Evolutionary conservation across 805 yeast genomes (phyloP).

Genomic region (Pichia pseudocactophila): DNA sequence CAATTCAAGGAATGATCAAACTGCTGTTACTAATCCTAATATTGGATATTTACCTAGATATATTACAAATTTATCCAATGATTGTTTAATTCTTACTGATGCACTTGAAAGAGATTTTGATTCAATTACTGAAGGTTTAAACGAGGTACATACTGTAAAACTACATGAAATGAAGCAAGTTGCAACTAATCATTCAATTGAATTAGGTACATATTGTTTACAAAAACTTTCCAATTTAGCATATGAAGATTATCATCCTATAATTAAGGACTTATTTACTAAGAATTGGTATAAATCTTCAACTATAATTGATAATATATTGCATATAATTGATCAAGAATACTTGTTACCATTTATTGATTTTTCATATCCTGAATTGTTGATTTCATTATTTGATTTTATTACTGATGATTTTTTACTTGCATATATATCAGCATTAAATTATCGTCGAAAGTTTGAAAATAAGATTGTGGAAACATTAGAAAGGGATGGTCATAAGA

Average conservation of each 20-base stretch:
- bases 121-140: slow-evolving; percentile 16
- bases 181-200: slow-evolving; percentile 18
- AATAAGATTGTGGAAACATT: slow-evolving; percentile 37
- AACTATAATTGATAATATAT: slow-evolving; percentile 19
- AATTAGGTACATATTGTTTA: slow-evolving; percentile 22
- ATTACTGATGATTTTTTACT: slow-evolving; percentile 33
- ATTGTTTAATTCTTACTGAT: slow-evolving; percentile 24
- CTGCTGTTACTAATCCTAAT: slow-evolving; percentile 2
- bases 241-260: slow-evolving; percentile 19
- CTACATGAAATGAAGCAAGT: slow-evolving; percentile 11
- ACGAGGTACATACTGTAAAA: slow-evolving; percentile 18
- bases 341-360: slow-evolving; percentile 24
- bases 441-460: slow-evolving; percentile 20
- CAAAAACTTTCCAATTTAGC: slow-evolving; percentile 20
- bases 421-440: slow-evolving; percentile 24
- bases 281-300: slow-evolving; percentile 25
- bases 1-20: neutral
- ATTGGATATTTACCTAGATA: slow-evolving; percentile 26
- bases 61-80: slow-evolving; percentile 25
- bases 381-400: slow-evolving; percentile 24
- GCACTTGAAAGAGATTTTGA: slow-evolving; percentile 21
- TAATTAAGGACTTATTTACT: slow-evolving; percentile 19
- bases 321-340: slow-evolving; percentile 20
- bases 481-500: slow-evolving; percentile 49
- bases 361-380: slow-evolving; percentile 23